A percentile compares a stretch with the other conserved stretches of the same genome.
Conservation (phyloP, 139 green algal genomes). For the Penium margaritaceum region DNA sequence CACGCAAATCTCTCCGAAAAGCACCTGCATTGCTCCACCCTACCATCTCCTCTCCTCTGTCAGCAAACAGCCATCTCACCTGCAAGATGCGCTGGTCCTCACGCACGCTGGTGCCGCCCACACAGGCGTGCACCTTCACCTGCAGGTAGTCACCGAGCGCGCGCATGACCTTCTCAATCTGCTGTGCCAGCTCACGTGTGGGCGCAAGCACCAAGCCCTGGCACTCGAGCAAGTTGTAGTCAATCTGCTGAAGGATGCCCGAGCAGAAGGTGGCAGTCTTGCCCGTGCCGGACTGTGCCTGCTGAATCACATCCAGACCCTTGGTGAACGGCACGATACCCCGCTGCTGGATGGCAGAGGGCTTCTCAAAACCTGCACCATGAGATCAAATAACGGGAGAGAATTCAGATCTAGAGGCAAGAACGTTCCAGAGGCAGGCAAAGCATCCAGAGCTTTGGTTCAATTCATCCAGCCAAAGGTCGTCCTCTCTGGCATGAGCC, state of each 20-base stretch:
- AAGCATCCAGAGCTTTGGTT: no score
- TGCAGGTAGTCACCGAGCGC: constrained; percentile 96
- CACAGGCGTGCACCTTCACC: constrained; percentile 98
- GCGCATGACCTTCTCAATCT: constrained; percentile 99
- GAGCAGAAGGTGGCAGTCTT: constrained; percentile 99
- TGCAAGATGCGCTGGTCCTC: constrained; percentile 87
- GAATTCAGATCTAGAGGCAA: no score
- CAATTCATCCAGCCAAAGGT: no score
- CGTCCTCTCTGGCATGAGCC: no score
- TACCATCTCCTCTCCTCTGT: constrained; percentile 59
- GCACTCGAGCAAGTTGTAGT: constrained; percentile 88
- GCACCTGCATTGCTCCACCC: constrained; percentile 83
- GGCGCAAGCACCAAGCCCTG: constrained; percentile 95
- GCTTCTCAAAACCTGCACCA: constrained; percentile 98
- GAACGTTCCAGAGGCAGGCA: no score
- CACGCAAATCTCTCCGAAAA: not conserved
- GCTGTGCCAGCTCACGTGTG: constrained; percentile 97
- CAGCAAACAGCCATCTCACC: not conserved
- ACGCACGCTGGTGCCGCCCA: constrained; percentile 88
- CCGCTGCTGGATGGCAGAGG: constrained; percentile 98
- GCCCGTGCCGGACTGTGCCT: constrained; percentile 97
- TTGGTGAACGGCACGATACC: constrained; percentile 98
- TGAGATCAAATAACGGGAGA: not conserved
- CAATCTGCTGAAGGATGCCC: constrained; percentile 92
- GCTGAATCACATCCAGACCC: constrained; percentile 97